Conservation (phyloP, 257 asterid species). For the Sherardia arvensis region DNA sequence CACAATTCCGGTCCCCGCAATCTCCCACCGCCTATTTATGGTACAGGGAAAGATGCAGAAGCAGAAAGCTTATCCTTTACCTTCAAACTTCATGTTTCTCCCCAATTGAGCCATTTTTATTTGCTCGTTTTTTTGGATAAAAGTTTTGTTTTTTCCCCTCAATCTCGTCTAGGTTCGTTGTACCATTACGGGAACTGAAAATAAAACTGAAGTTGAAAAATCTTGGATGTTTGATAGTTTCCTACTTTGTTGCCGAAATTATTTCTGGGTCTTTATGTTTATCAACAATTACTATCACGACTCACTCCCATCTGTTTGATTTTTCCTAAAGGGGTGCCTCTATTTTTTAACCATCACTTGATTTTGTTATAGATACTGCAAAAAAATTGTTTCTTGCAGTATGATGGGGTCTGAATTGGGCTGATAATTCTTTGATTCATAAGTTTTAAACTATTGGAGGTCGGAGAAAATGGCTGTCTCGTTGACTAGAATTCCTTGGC, state of each 20-base stretch:
- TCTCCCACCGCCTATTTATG: not conserved
- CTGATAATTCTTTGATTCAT: conserved; percentile 10
- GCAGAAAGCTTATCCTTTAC: not conserved
- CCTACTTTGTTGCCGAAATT: conserved; percentile 4
- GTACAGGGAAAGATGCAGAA: not conserved
- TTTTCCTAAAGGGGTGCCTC: not conserved
- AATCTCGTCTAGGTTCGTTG: not conserved
- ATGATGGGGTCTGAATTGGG: conserved; percentile 13
- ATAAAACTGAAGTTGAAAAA: not conserved
- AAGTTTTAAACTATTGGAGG: conserved; percentile 8
- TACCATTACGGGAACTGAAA: not conserved
- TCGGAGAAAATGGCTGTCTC: conserved; percentile 25
- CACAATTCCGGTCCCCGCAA: not conserved
- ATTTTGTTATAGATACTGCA: not conserved
- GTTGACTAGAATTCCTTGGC: conserved; percentile 64
- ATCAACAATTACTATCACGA: not conserved
- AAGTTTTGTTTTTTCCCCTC: not conserved
- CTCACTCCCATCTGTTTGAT: not conserved
- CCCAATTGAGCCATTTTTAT: conserved; percentile 1
- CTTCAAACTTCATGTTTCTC: not conserved
- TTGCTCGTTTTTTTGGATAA: not conserved
- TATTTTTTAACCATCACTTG: not conserved
- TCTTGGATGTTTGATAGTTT: not conserved
- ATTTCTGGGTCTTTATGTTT: not conserved
- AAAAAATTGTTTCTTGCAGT: conserved; percentile 4